These are phyloP conservation scores for Limonium bicolor DNA, from an alignment of 148 eudicot genomes.

Conservation along the genomic window DNA sequence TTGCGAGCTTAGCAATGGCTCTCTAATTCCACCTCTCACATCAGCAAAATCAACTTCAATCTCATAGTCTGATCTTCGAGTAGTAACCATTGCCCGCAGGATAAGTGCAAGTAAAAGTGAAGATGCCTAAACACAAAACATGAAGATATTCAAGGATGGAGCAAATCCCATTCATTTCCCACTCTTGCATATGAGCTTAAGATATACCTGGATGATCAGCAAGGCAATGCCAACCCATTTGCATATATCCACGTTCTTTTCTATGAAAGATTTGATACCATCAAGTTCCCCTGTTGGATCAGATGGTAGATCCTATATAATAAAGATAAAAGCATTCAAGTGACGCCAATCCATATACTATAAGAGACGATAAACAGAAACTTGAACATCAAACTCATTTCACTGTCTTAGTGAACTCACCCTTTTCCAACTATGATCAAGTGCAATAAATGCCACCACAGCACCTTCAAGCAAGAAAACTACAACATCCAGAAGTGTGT, in stretches of 20 bases:
- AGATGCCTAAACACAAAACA: conserved; percentile 26
- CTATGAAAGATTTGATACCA: conserved; percentile 28
- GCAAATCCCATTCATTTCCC: background rate
- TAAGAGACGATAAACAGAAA: background rate
- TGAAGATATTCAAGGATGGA: background rate
- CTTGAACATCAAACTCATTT: conserved; percentile 3
- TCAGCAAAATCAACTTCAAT: conserved; percentile 31
- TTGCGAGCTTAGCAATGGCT: conserved; percentile 43
- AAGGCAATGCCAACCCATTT: conserved; percentile 54
- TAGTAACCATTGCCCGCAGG: conserved; percentile 46
- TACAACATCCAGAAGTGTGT: conserved; percentile 27
- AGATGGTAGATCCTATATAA: conserved; percentile 52
- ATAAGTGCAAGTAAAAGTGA: conserved; percentile 46
- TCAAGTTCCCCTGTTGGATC: conserved; percentile 77
- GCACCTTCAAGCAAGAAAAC: conserved; percentile 47
- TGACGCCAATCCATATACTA: background rate
- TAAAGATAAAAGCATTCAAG: background rate
- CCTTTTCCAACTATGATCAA: conserved; percentile 62
- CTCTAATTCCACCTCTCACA: conserved; percentile 25
- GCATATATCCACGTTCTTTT: conserved; percentile 47
- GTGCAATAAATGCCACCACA: conserved; percentile 42
- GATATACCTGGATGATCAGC: conserved; percentile 40
- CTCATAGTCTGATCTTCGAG: conserved; percentile 25
- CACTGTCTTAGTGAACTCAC: too few relatives aligned
- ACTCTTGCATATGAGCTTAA: background rate